Percentiles rank a stretch among this genome's conserved stretches.
phyloP scores from a whole-genome alignment of 2,329 filamentous ascomycete genomes.

The Verruconis gallopava region DNA sequence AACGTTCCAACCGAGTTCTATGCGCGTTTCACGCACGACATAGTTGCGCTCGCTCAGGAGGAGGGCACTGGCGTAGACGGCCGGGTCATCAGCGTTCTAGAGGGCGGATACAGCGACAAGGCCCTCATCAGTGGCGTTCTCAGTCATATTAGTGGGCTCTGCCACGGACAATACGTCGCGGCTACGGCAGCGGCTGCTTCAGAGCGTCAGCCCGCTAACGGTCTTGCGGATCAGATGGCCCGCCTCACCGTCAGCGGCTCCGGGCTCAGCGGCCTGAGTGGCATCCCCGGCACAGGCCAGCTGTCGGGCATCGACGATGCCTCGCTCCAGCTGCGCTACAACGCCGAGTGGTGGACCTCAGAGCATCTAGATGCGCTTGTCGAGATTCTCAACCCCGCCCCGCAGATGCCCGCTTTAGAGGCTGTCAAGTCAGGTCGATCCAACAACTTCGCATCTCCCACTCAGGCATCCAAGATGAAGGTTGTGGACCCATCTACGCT shows the following conservation, averaged over 20 bases:
- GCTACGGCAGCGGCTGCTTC: conserved; percentile 12
- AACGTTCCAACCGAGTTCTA: conserved; percentile 97
- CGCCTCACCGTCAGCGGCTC: conserved; percentile 22
- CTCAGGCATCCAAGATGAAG: conserved; percentile 75
- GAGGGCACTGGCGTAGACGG: conserved; percentile 66
- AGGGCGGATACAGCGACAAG: conserved; percentile 91
- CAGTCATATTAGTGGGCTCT: conserved; percentile 78
- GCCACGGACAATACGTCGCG: conserved; percentile 36
- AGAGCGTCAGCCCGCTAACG: conserved; percentile 21
- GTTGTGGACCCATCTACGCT: conserved; percentile 55
- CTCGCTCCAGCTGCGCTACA: conserved; percentile 5
- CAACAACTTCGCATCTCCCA: conserved; percentile 72
- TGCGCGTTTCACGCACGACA: conserved; percentile 74
- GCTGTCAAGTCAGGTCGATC: conserved; percentile 31
- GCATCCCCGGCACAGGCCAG: conserved; percentile 10
- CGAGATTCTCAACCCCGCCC: conserved; percentile 34
- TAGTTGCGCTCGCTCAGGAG: conserved; percentile 70
- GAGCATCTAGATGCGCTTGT: conserved; percentile 58
- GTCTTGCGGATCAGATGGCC: conserved; percentile 47
- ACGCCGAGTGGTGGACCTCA: conserved; percentile 21
- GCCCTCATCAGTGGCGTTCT: conserved; percentile 79
- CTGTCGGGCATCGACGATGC: background rate
- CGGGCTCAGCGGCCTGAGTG: conserved; percentile 16
- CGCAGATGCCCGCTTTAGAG: background rate
- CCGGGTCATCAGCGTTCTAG: conserved; percentile 80